Base-by-base conservation (phyloP, 768 basidiomycete species). In the Tricholoma flavovirens region DNA sequence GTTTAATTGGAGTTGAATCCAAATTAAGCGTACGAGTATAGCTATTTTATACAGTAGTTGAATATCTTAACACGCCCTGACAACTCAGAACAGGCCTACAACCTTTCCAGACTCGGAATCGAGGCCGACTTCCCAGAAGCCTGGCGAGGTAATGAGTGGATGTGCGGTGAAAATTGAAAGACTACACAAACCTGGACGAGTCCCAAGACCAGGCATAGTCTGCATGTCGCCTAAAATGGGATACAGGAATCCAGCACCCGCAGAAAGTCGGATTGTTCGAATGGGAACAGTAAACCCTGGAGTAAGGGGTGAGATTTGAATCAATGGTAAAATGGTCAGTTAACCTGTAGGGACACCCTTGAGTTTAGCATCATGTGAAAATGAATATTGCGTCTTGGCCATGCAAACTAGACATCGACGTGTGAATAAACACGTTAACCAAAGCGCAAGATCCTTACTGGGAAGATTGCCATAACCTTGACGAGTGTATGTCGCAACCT, bases 341-440 rank as follows among this genome's bases (percentile, higher is more conserved):
- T 56, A 60, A 83, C 87, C 88, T 50, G 84, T 83, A 1, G 97
- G 94, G 0, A 88, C 93, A 62, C 88, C 87, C 76, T 98, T 98
- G 59, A 90, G 79, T 62, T 86, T 85, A 6, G 94, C 88, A 65
- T 99, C 89, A 67, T 96, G 93, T 22, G 93, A 96, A 76, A 99
- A 94, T 17, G 94, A 97, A 64, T 98, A 93, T 60, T 97, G 96
- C 5, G 96, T 98, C 80, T 97, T 96, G 49, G 93, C 93, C 91
- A 95, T 92, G 74, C 93, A 96, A 68, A 96, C 93, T 88, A 62
- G 53, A 49, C 66, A 58, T 49, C 60, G 61, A 52, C 33, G 48
- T 59, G 2, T 64, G 53, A 29, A 57, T 24, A 46, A 53, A 22
- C 30, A 19, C 40, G 30, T 26, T 30, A n/a, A 8, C 24, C 35